phyloP scores from a whole-genome alignment of 2,329 filamentous ascomycete genomes.

The Stagonosporopsis chrysanthemi region DNA sequence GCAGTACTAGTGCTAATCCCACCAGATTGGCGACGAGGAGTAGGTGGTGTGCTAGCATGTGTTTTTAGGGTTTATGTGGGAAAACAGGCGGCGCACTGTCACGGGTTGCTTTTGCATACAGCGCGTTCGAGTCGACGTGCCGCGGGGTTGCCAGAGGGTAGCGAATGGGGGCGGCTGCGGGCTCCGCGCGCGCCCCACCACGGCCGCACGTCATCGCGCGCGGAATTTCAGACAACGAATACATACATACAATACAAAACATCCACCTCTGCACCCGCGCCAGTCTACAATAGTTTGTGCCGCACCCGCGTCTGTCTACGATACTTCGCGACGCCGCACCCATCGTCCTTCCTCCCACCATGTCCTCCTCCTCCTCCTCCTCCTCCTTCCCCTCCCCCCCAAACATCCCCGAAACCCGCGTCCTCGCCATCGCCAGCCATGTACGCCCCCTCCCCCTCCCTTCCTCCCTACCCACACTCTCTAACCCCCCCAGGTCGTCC shows the following conservation, averaged over 20 bases:
- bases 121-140: constrained; percentile 7
- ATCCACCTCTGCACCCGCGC: constrained; percentile 7
- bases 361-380: constrained; percentile 48
- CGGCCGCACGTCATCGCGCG: constrained; percentile 43
- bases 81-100: constrained; percentile 34
- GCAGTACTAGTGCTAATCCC: constrained; percentile 47
- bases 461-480: background rate
- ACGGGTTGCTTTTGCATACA: constrained; percentile 38
- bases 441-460: constrained; percentile 63
- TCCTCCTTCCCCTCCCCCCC: no score
- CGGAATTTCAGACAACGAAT: constrained; percentile 44
- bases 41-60: constrained; percentile 49
- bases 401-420: constrained; percentile 71
- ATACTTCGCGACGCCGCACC: no score
- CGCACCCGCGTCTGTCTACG: no score
- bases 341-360: no score
- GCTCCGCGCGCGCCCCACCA: constrained; percentile 37
- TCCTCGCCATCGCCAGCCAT: constrained; percentile 93
- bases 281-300: no score
- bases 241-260: constrained; percentile 36
- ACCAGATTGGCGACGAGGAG: constrained; percentile 74
- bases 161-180: constrained; percentile 29
- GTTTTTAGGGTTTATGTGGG: constrained; percentile 37
- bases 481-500: constrained; percentile 66
- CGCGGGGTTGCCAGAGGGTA: background rate